Conservation (phyloP, 2,329 filamentous ascomycete genomes). For the Orbilia brochopaga region DNA sequence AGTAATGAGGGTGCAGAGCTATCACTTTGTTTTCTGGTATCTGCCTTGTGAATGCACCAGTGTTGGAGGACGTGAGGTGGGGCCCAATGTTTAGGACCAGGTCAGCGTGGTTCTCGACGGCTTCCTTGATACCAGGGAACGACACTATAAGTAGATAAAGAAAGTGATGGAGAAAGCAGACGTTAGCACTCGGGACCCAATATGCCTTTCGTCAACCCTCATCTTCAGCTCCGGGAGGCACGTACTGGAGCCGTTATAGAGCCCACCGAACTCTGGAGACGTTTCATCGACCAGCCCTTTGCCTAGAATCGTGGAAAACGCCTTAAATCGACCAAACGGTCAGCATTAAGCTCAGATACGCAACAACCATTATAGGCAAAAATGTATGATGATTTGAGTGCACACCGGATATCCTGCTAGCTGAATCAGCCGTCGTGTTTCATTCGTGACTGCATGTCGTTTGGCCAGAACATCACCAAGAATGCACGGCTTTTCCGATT, state of each 20-base stretch:
- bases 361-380: not conserved
- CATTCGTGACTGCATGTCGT: constrained; percentile 34
- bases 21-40: constrained; percentile 43
- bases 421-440: constrained; percentile 34
- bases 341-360: not conserved
- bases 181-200: not conserved
- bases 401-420: constrained; percentile 39
- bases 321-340: constrained; percentile 4
- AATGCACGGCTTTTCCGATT: constrained; percentile 62
- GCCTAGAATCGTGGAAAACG: constrained; percentile 46
- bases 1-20: constrained; percentile 50
- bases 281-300: constrained; percentile 46
- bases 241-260: constrained; percentile 47
- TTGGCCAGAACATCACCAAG: constrained; percentile 60
- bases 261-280: constrained; percentile 30
- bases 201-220: too few relatives aligned
- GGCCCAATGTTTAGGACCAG: constrained; percentile 43
- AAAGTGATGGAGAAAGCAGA: not conserved
- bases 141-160: constrained; percentile 17
- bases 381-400: not conserved
- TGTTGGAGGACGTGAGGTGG: constrained; percentile 45
- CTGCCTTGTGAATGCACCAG: constrained; percentile 38
- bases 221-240: too few relatives aligned
- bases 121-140: constrained; percentile 44
- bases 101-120: constrained; percentile 34